Evolutionary conservation across 345 rosid genomes (phyloP).

Genomic region (Gossypium australe): DNA sequence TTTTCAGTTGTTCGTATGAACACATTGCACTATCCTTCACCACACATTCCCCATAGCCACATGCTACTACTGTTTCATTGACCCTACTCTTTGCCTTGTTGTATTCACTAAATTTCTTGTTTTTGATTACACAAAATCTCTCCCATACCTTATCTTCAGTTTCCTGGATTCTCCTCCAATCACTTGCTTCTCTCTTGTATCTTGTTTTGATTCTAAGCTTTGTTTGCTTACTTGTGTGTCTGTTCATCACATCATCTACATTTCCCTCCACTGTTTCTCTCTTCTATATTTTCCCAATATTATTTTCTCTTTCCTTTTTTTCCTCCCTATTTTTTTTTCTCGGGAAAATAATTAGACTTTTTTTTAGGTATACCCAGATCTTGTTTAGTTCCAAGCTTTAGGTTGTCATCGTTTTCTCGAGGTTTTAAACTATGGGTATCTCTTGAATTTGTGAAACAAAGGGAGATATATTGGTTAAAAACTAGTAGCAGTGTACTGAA

Average conservation of each 20-base stretch:
- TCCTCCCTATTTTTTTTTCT: not conserved
- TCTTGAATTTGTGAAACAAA: not conserved
- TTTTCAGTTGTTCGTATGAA: not conserved
- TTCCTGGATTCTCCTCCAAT: slow-evolving; percentile 5
- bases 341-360: not conserved
- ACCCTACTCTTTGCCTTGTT: not conserved
- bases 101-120: not conserved
- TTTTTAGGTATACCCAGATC: slow-evolving; percentile 2
- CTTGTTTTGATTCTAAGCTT: not conserved
- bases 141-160: not conserved
- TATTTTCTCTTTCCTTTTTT: not conserved
- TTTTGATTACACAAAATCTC: not conserved
- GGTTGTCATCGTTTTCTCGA: not conserved
- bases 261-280: not conserved
- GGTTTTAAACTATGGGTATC: not conserved
- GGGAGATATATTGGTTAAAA: not conserved
- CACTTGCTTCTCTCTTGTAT: not conserved
- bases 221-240: not conserved
- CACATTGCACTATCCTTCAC: not conserved
- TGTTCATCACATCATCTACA: not conserved
- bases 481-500: not conserved
- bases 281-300: not conserved
- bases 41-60: not conserved
- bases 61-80: not conserved
- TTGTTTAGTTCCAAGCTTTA: not conserved